Evolutionary conservation across 2,329 filamentous ascomycete species (phyloP).

Genomic region (Colletotrichum eremochloae): DNA sequence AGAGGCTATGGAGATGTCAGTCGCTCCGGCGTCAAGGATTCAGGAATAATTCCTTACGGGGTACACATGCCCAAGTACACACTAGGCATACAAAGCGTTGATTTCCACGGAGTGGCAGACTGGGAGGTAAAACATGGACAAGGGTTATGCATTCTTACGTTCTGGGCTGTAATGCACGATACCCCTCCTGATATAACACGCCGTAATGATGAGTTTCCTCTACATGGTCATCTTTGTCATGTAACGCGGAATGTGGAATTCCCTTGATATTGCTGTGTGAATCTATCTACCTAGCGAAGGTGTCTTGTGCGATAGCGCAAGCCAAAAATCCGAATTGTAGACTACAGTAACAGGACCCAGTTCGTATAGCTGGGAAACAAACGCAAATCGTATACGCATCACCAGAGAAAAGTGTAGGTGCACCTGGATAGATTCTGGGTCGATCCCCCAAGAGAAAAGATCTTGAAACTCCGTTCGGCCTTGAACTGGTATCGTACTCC

Average conservation of each 20-base stretch:
- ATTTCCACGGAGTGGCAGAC: constrained; percentile 22
- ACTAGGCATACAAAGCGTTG: constrained; percentile 36
- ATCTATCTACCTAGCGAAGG: constrained; percentile 1
- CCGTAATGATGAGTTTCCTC: constrained; percentile 14
- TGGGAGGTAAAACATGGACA: not conserved
- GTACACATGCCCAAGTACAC: constrained; percentile 18
- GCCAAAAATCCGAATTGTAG: not conserved
- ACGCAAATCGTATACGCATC: not conserved
- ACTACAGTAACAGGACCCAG: not conserved
- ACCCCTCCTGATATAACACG: constrained; percentile 33
- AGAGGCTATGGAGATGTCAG: not conserved
- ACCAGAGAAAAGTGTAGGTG: not conserved
- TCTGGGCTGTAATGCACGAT: constrained; percentile 32
- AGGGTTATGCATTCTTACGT: constrained; percentile 32
- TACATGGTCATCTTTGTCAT: not conserved
- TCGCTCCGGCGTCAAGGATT: constrained; percentile 15
- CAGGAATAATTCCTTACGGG: not conserved
- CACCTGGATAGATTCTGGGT: too few relatives aligned
- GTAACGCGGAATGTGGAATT: not conserved
- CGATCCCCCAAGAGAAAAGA: not conserved
- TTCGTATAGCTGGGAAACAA: not conserved
- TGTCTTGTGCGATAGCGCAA: constrained; percentile 14
- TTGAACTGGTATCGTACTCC: constrained; percentile 27
- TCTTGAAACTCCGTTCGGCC: not conserved
- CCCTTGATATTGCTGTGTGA: not conserved